These are phyloP conservation scores for Lycium ferocissimum DNA, from an alignment of 257 asterid genomes.

Conservation along the genomic window DNA sequence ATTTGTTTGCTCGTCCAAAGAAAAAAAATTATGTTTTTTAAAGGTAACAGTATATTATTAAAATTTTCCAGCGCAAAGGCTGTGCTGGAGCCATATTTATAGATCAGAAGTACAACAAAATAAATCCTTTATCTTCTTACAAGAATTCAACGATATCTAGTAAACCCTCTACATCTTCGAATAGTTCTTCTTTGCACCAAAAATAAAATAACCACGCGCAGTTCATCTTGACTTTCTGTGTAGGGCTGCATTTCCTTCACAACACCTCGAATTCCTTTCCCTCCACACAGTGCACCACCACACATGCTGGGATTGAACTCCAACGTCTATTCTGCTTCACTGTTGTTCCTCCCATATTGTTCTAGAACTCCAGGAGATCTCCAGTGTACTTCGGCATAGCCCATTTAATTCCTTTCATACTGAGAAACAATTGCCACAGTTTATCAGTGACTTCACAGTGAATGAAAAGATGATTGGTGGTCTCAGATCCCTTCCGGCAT, in stretches of 20 bases:
- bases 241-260: not conserved
- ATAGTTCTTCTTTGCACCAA: slow-evolving; percentile 1
- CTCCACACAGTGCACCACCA: not conserved
- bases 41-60: not conserved
- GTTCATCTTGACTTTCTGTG: not conserved
- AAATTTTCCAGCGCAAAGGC: not conserved
- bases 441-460: not conserved
- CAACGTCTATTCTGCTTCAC: not conserved
- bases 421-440: slow-evolving; percentile 24
- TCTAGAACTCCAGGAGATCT: not conserved
- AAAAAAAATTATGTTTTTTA: not conserved
- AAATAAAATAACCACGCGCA: not conserved
- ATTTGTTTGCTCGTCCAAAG: not conserved
- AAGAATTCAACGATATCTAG: not conserved
- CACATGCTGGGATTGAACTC: slow-evolving; percentile 4
- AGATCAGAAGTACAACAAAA: not conserved
- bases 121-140: not conserved
- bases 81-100: not conserved
- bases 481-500: not conserved
- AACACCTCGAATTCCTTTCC: not conserved
- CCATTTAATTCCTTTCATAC: not conserved
- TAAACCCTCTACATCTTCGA: not conserved
- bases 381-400: not conserved
- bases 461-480: not conserved
- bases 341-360: not conserved